Evolutionary conservation across 306 rosid species (phyloP), one percentile per base, ranked within the genome.

Genomic region (Acacia melanoxylon): DNA sequence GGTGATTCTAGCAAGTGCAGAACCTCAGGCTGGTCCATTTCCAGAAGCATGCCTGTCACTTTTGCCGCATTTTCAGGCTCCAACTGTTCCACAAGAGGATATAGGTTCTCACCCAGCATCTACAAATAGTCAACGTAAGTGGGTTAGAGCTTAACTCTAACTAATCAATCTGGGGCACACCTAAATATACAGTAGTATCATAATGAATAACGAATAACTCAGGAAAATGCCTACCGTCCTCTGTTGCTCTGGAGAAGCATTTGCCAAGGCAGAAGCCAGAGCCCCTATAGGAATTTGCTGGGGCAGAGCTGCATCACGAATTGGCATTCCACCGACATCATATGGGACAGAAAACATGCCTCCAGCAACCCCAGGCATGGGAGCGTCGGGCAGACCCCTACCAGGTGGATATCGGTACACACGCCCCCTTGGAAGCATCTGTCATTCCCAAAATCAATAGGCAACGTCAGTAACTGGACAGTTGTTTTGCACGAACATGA

Each of bases 11-110:
- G 99, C 88, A 96, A 85, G 86, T 96, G 99, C 84, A 96, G 78
- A 76, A 96, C 99, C 86, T 96, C 99, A 51, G 99, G 87, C 84
- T 96, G 99, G 86, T 96, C 99, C 99, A 96, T 96, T 92, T 96
- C 99, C 84, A 96, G 86, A 77, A 96, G 99, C 99, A 96, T 96
- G 75, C 99, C 99, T 2, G 99, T 96, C 35, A 96, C 99, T 87
- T 96, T 96, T 8, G 99, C 99, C 15, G 99, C 98, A 72, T 96
- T 91, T 24, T 96, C 99, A 22, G 93, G 91, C 89, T 96, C 99
- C 82, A 96, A 87, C 87, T 92, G 99, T 25, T 96, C 99, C 91
- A 96, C 99, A 1, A 91, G 99, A 4, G 99, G 99, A 86, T 96
- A 96, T 3, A 96, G 99, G 83, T 78, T 93, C 84, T 96, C 99